Percentiles rank a stretch among this genome's conserved stretches.
These are phyloP conservation scores for Dryas alaskensis DNA, from an alignment of 306 rosid genomes.

Conservation along the genomic window DNA sequence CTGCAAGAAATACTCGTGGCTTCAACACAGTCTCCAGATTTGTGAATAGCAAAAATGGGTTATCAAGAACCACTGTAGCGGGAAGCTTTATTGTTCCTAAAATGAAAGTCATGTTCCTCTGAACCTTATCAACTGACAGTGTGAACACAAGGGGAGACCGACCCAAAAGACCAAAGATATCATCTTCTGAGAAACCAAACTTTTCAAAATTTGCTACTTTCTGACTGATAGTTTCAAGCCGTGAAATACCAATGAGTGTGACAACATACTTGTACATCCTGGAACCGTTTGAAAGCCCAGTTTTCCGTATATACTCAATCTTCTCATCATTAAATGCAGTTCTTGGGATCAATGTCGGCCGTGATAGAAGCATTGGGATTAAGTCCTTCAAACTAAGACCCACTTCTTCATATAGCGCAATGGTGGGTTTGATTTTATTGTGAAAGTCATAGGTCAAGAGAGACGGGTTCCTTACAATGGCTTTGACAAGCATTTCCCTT, in stretches of 20 bases:
- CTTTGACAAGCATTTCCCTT: constrained; percentile 51
- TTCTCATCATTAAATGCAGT: constrained; percentile 65
- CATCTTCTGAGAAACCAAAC: constrained; percentile 68
- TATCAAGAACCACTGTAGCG: constrained; percentile 42
- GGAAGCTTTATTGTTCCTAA: constrained; percentile 63
- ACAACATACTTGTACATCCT: constrained; percentile 75
- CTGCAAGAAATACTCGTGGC: constrained; percentile 58
- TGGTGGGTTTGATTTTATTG: constrained; percentile 34
- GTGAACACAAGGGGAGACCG: constrained; percentile 55
- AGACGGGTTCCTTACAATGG: constrained; percentile 72
- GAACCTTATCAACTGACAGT: constrained; percentile 74
- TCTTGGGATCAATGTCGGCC: constrained; percentile 60
- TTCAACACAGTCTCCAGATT: constrained; percentile 67
- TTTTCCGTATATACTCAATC: constrained; percentile 50
- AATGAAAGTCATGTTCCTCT: constrained; percentile 80
- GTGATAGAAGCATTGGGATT: constrained; percentile 44
- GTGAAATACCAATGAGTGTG: constrained; percentile 65
- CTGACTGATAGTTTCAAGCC: constrained; percentile 52
- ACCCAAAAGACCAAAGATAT: constrained; percentile 50
- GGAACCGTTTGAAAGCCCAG: constrained; percentile 47
- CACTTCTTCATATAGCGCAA: constrained; percentile 49
- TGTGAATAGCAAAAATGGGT: constrained; percentile 51
- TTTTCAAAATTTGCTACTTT: constrained; percentile 50
- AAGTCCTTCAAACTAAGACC: constrained; percentile 62
- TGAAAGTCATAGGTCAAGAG: constrained; percentile 42